These are phyloP conservation scores for Aciculoconidium aculeatum DNA, from an alignment of 805 yeast genomes.

Conservation along the genomic window DNA sequence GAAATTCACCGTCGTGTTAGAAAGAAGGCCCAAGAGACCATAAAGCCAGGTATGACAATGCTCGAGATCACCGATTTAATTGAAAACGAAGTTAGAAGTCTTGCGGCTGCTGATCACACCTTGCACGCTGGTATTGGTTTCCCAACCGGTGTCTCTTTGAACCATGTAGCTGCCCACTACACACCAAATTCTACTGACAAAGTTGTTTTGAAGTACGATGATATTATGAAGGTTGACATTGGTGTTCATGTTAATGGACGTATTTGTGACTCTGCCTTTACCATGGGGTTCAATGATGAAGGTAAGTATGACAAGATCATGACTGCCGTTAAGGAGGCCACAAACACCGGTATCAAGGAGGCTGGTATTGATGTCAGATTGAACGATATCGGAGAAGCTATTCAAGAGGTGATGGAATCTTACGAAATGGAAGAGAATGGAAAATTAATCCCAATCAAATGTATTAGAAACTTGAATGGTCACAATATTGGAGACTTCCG, in stretches of 20 bases:
- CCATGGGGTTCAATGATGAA: constrained; percentile 80
- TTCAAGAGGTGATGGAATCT: constrained; percentile 96
- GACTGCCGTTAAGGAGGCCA: constrained; percentile 86
- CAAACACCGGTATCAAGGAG: constrained; percentile 85
- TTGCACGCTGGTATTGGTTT: constrained; percentile 86
- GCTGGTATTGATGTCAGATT: constrained; percentile 95
- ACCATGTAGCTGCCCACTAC: constrained; percentile 95
- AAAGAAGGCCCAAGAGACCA: constrained; percentile 61
- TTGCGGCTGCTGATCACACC: constrained; percentile 60
- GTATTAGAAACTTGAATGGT: constrained; percentile 90
- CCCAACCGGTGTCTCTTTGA: constrained; percentile 95
- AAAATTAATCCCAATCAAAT: constrained; percentile 74
- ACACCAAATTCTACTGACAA: constrained; percentile 96
- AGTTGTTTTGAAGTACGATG: constrained; percentile 72
- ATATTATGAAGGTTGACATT: constrained; percentile 93
- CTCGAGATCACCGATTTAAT: constrained; percentile 84
- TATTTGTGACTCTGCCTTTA: constrained; percentile 93
- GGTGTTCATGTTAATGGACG: constrained; percentile 96
- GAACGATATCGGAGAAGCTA: constrained; percentile 91
- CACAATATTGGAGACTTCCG: constrained; percentile 81
- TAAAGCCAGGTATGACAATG: constrained; percentile 90
- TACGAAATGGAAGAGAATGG: constrained; percentile 91
- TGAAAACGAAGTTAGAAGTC: constrained; percentile 76
- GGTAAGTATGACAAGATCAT: constrained; percentile 75
- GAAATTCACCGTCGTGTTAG: constrained; percentile 93